phyloP scores from a whole-genome alignment of 106 monocot genomes.

The Agapanthus africanus region DNA sequence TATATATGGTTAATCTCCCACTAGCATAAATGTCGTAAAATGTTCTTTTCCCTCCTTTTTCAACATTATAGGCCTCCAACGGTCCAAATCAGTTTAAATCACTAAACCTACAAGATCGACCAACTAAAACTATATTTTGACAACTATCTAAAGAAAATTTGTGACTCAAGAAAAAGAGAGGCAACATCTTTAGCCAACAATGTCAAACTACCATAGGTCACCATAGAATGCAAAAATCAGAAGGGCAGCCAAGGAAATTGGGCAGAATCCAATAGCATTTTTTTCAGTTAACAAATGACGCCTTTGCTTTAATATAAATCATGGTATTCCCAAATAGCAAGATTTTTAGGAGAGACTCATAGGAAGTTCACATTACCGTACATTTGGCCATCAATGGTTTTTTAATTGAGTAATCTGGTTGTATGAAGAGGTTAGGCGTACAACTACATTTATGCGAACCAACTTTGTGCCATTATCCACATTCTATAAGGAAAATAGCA shows the following conservation, averaged over 20 bases:
- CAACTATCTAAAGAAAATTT: not conserved
- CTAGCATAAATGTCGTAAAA: not conserved
- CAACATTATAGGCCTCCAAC: not conserved
- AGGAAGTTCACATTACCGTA: too few species aligned
- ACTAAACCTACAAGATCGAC: not conserved
- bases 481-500: not conserved
- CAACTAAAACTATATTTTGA: not conserved
- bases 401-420: too few species aligned
- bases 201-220: too few species aligned
- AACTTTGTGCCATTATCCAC: not conserved
- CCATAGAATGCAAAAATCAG: too few species aligned
- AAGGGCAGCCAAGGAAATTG: too few species aligned
- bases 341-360: too few species aligned
- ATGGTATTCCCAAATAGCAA: too few species aligned
- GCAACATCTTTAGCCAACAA: not conserved
- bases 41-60: not conserved
- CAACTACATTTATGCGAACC: not conserved
- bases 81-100: not conserved
- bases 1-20: not conserved
- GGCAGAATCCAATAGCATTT: too few species aligned
- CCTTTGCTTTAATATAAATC: too few species aligned
- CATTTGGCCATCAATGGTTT: too few species aligned
- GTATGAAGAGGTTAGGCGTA: too few species aligned
- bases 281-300: too few species aligned
- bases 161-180: not conserved